A percentile compares a stretch with the other conserved stretches of the same genome.
Conservation (phyloP, 257 asterid genomes). For the Leonotis leonurus region DNA sequence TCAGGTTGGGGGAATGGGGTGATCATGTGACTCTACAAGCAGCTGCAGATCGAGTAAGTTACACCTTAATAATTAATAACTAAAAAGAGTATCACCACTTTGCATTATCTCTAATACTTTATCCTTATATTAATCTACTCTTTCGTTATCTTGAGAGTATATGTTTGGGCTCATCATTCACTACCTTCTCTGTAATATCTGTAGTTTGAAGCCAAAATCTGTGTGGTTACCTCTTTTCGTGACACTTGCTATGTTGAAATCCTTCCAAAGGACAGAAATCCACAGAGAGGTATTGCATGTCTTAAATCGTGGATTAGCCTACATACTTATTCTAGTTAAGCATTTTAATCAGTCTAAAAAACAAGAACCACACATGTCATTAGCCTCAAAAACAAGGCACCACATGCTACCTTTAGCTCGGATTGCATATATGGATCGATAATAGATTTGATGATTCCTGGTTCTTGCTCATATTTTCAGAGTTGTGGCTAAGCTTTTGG, state of each 20-base stretch:
- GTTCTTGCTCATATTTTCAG: constrained; percentile 24
- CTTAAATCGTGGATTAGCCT: not conserved
- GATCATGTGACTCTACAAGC: constrained; percentile 98
- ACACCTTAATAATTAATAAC: not conserved
- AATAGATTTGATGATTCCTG: not conserved
- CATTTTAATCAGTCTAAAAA: not conserved
- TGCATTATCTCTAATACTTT: too few relatives aligned
- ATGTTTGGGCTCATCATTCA: not conserved
- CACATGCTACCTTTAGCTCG: not conserved
- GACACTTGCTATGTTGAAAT: constrained; percentile 79
- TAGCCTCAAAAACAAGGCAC: not conserved
- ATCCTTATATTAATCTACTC: too few relatives aligned
- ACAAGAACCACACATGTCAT: not conserved
- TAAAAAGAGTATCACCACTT: not conserved
- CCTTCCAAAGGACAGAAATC: constrained; percentile 61
- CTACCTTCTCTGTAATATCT: not conserved
- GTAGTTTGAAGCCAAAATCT: constrained; percentile 80
- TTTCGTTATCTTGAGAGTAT: too few relatives aligned
- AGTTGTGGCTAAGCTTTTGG: constrained; percentile 98
- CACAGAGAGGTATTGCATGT: constrained; percentile 63
- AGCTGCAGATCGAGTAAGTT: constrained; percentile 87
- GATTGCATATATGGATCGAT: not conserved
- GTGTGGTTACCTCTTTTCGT: constrained; percentile 82
- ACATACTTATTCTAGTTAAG: not conserved
- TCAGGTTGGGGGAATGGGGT: constrained; percentile 92